phyloP scores from a whole-genome alignment of 2,329 filamentous ascomycete species.

The Rachicladosporium sp. region DNA sequence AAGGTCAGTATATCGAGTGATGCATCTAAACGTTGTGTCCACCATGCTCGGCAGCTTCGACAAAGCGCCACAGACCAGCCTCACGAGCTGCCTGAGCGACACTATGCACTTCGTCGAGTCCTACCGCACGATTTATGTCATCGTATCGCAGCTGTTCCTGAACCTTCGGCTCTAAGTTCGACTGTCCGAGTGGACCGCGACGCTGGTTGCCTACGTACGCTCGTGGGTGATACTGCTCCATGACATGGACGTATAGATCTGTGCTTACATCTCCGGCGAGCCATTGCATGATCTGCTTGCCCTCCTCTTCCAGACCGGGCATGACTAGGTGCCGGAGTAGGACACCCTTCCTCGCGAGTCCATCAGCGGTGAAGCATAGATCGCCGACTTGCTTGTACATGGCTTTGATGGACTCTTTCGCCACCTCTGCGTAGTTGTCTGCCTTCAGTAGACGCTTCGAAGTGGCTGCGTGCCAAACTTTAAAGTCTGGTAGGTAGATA shows the following conservation, averaged over 20 bases:
- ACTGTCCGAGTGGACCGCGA: conserved; percentile 13
- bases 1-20: too few relatives aligned
- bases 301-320: conserved; percentile 67
- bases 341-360: conserved; percentile 65
- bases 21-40: too few relatives aligned
- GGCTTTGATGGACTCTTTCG: conserved; percentile 62
- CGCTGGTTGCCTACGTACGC: conserved; percentile 67
- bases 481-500: conserved; percentile 83
- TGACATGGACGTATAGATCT: conserved; percentile 72
- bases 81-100: conserved; percentile 53
- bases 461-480: conserved; percentile 58
- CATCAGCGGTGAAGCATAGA: conserved; percentile 68
- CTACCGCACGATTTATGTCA: conserved; percentile 66
- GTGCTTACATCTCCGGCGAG: conserved; percentile 59
- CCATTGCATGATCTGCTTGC: conserved; percentile 61
- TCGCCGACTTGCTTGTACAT: conserved; percentile 78
- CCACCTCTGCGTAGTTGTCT: conserved; percentile 59
- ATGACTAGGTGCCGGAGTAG: conserved; percentile 72
- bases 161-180: background rate
- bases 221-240: conserved; percentile 77
- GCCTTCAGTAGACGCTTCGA: conserved; percentile 65
- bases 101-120: conserved; percentile 49
- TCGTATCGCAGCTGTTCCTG: conserved; percentile 50
- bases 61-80: conserved; percentile 68
- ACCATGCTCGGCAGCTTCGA: conserved; percentile 48